phyloP scores from a whole-genome alignment of 2,329 filamentous ascomycete genomes.

The Ophiobolus disseminans region DNA sequence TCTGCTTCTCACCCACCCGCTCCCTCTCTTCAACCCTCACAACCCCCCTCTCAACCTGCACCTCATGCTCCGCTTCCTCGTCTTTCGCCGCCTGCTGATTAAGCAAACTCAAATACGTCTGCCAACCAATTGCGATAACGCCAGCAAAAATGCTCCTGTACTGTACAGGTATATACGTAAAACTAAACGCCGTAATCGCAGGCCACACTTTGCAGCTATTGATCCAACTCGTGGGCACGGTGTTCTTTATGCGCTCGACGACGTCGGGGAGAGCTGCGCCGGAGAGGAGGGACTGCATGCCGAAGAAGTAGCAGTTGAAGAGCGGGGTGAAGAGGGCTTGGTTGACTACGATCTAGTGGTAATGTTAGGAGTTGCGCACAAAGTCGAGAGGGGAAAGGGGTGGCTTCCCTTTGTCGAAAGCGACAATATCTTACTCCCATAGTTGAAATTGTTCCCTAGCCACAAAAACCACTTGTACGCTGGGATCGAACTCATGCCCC shows the following conservation, averaged over 20 bases:
- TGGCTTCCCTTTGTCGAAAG: constrained; percentile 68
- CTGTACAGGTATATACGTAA: constrained; percentile 80
- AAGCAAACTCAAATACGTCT: constrained; percentile 84
- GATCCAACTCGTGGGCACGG: constrained; percentile 76
- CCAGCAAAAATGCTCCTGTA: constrained; percentile 81
- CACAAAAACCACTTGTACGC: constrained; percentile 85
- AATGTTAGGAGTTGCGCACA: constrained; percentile 2
- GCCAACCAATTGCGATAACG: constrained; percentile 84
- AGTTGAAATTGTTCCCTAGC: constrained; percentile 84
- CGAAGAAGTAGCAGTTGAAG: constrained; percentile 61
- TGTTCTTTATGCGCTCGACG: constrained; percentile 73
- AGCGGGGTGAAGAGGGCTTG: constrained; percentile 80
- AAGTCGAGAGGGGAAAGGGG: background rate
- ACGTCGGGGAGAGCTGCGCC: constrained; percentile 71
- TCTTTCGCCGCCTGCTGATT: constrained; percentile 74
- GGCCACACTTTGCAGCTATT: constrained; percentile 92
- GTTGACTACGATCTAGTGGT: constrained; percentile 69
- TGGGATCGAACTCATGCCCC: constrained; percentile 75
- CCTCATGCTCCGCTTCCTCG: constrained; percentile 46
- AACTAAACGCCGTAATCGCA: constrained; percentile 82
- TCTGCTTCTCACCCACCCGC: constrained; percentile 1
- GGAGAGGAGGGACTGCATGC: constrained; percentile 56
- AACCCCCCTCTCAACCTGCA: constrained; percentile 1
- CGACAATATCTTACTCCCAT: constrained; percentile 72
- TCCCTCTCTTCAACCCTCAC: constrained; percentile 24